phyloP scores from a whole-genome alignment of 805 yeast species.

The Cyberlindnera japonica region DNA sequence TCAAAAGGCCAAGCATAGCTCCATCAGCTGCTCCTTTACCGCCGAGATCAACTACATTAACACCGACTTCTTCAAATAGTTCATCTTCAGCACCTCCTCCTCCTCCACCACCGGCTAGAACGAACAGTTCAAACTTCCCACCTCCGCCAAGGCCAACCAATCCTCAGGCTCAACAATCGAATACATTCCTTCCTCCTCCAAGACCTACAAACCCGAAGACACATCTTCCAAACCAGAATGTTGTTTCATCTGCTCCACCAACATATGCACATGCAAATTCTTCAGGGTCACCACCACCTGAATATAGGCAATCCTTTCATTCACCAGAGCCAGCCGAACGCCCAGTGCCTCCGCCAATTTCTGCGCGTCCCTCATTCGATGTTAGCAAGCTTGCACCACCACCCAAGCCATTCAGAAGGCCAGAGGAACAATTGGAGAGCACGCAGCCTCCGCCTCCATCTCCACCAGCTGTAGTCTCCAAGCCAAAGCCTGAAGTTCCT shows the following conservation, averaged over 20 bases:
- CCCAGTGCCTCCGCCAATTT: constrained; percentile 1
- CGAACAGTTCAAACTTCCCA: constrained; percentile 15
- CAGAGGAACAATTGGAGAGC: constrained; percentile 3
- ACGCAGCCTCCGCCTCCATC: constrained; percentile 4
- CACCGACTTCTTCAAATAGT: neutral
- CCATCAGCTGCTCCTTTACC: constrained; percentile 6
- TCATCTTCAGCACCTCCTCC: constrained; percentile 2
- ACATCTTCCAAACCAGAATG: neutral
- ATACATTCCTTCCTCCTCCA: constrained; percentile 1
- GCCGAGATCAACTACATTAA: neutral
- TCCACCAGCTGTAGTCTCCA: neutral
- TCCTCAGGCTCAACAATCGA: constrained; percentile 2
- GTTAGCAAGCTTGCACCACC: constrained; percentile 19
- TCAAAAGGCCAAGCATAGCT: constrained; percentile 4
- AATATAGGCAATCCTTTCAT: neutral
- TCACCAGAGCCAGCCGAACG: constrained; percentile 3
- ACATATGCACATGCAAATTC: constrained; percentile 1
- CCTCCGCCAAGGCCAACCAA: constrained; percentile 26
- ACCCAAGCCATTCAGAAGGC: constrained; percentile 22
- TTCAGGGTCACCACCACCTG: neutral
- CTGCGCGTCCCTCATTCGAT: constrained; percentile 3
- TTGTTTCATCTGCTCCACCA: constrained; percentile 12
- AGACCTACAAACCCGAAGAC: constrained; percentile 3
- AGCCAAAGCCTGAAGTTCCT: neutral
- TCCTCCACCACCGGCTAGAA: constrained; percentile 26